Evolutionary conservation across 495 filamentous ascomycete species (phyloP).

Genomic region (Achaetomiella virescens): DNA sequence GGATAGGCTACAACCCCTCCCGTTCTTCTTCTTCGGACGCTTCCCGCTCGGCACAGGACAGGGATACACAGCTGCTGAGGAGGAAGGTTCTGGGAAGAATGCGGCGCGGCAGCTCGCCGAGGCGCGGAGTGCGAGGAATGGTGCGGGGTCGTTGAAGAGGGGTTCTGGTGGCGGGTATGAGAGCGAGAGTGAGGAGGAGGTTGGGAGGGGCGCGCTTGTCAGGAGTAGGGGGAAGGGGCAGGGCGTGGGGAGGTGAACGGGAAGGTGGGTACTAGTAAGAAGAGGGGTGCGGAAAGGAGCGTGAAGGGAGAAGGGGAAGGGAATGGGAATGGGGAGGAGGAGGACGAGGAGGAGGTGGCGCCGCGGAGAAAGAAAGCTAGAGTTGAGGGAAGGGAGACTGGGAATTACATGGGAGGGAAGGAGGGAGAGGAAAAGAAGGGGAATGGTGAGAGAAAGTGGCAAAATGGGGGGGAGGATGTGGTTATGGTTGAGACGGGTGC

Average conservation of each 20-base stretch:
- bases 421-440: neutral
- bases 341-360: slow-evolving; percentile 25
- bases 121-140: slow-evolving; percentile 8
- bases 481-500: neutral
- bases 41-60: slow-evolving; percentile 1
- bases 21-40: neutral
- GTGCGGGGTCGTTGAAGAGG: slow-evolving; percentile 15
- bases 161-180: slow-evolving; percentile 13
- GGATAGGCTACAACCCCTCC: slow-evolving; percentile 26
- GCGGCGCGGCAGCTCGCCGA: slow-evolving; percentile 4
- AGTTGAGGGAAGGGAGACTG: neutral
- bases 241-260: neutral
- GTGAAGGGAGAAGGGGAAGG: slow-evolving; percentile 8
- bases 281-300: neutral
- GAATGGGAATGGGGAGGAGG: slow-evolving; percentile 21
- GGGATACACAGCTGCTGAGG: slow-evolving; percentile 24
- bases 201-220: slow-evolving; percentile 53
- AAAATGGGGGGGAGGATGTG: slow-evolving; percentile 6
- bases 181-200: slow-evolving; percentile 53
- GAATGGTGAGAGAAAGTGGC: neutral
- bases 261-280: neutral
- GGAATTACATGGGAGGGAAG: too few relatives aligned
- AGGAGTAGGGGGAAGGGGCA: slow-evolving; percentile 24
- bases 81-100: slow-evolving; percentile 27
- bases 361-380: slow-evolving; percentile 1